A percentile compares a stretch with the other conserved stretches of the same genome.
These are phyloP conservation scores for Torulaspora delbrueckii DNA, from an alignment of 805 yeast genomes.

Conservation along the genomic window DNA sequence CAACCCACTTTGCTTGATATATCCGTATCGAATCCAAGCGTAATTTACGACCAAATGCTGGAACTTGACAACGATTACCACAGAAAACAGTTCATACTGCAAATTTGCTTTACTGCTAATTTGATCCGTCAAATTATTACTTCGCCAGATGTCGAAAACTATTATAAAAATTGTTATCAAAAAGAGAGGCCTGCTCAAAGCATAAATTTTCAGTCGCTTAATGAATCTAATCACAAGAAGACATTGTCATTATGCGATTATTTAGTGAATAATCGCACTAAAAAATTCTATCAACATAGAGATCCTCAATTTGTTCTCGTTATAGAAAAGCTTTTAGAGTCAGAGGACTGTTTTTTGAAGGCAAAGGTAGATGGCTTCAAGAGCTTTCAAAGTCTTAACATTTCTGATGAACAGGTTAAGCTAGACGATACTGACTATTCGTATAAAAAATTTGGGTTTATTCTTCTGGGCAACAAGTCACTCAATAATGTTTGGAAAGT, in stretches of 20 bases:
- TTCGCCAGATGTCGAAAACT: conserved; percentile 18
- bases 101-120: conserved; percentile 19
- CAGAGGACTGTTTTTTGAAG: conserved; percentile 18
- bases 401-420: not conserved
- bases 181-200: conserved; percentile 22
- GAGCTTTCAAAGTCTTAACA: conserved; percentile 18
- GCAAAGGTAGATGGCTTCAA: conserved; percentile 27
- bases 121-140: conserved; percentile 17
- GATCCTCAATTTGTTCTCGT: conserved; percentile 23
- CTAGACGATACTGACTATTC: conserved; percentile 12
- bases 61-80: conserved; percentile 22
- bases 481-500: conserved; percentile 38
- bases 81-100: conserved; percentile 31
- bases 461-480: conserved; percentile 32
- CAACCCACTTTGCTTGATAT: conserved; percentile 25
- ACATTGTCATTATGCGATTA: conserved; percentile 15
- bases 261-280: conserved; percentile 16
- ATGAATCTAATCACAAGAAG: conserved; percentile 16
- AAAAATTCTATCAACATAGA: conserved; percentile 21
- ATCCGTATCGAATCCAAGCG: conserved; percentile 17
- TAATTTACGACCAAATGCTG: conserved; percentile 23
- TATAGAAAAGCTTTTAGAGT: conserved; percentile 10
- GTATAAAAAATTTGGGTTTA: conserved; percentile 32
- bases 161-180: conserved; percentile 20
- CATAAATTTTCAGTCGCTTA: conserved; percentile 10